Evolutionary conservation across 1,284 basidiomycete genomes (phyloP).

Genomic region (Clitocybe nebularis): DNA sequence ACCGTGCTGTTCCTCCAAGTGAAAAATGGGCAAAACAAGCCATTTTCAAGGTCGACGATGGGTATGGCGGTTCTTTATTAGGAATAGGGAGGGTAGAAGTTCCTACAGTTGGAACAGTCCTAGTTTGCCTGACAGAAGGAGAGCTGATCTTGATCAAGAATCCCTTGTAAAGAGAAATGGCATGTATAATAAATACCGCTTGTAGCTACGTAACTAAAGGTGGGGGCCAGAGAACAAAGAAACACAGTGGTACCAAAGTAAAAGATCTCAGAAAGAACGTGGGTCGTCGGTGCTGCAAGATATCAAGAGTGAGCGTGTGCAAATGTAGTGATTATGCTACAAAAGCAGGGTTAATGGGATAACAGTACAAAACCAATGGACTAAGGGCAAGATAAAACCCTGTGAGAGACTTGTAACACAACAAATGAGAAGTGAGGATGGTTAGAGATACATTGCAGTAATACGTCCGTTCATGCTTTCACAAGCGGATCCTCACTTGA

Average conservation of each 20-base stretch:
- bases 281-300: slow-evolving; percentile 20
- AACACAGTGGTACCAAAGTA: slow-evolving; percentile 16
- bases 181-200: slow-evolving; percentile 14
- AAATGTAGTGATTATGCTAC: slow-evolving; percentile 25
- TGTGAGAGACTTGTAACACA: slow-evolving; percentile 13
- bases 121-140: slow-evolving; percentile 78
- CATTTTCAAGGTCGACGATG: slow-evolving; percentile 70
- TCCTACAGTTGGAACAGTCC: slow-evolving; percentile 30
- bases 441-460: slow-evolving; percentile 13
- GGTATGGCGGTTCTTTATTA: slow-evolving; percentile 68
- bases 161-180: slow-evolving; percentile 7
- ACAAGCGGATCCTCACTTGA: slow-evolving; percentile 62
- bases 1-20: slow-evolving; percentile 50
- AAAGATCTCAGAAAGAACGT: slow-evolving; percentile 12
- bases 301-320: too few relatives aligned
- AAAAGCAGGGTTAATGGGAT: slow-evolving; percentile 22
- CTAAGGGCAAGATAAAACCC: slow-evolving; percentile 13
- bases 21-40: slow-evolving; percentile 72
- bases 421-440: slow-evolving; percentile 7
- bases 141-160: slow-evolving; percentile 62
- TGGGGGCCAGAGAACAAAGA: slow-evolving; percentile 7
- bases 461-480: slow-evolving; percentile 31
- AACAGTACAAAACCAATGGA: slow-evolving; percentile 15
- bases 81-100: slow-evolving; percentile 61
- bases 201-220: slow-evolving; percentile 10